Evolutionary conservation across 139 green algal species (phyloP), one percentile per base, ranked within the genome.

Genomic region (Tetraselmis striata): DNA sequence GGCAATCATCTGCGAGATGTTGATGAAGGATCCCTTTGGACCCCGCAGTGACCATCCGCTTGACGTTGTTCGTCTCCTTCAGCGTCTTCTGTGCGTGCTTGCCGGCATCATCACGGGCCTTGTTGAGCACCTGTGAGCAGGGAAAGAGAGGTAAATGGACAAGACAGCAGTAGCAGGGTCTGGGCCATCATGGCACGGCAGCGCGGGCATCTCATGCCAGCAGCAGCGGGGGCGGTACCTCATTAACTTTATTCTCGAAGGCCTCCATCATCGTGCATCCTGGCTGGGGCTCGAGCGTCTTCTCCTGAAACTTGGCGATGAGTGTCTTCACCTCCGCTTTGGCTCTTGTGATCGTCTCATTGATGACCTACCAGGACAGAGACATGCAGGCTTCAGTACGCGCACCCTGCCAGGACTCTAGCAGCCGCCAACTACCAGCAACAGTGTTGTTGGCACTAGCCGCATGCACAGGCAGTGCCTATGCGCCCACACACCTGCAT

Each of bases 1-100:
- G 0, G 96, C 97, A 90, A 98, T 98, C 96, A 99, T 99, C 95
- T 98, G 92, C 1, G 96, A 98, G 88, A 99, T 99, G 93, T 99
- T 99, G 90, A 99, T 98, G 92, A 98, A 98, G 31, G 93, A 98
- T 31, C 97, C 97, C 92, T 99, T 99, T n/a, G 86, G 87, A 95
- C 28, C 96, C 96, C 18, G 94, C 94, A 1, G 92, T 96, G 31
- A 98, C 95, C 97, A 99, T 99, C 85, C 94, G 94, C 86, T 99
- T 96, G 28, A 99, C 95, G 87, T 99, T 99, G 93, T 99, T 99
- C 80, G 88, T 92, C 83, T 96, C 96, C 32, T 89, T 86, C 75
- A 99, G 88, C 22, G 87, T 94, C 79, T 87, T 84, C 87, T 98
- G 95, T 24, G 97, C 97, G 30, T 86, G 92, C 80, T 96, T 96